Evolutionary conservation across 169 alveolate species (phyloP), one percentile per base, ranked within the genome.

Genomic region (Plasmodium billcollinsi): DNA sequence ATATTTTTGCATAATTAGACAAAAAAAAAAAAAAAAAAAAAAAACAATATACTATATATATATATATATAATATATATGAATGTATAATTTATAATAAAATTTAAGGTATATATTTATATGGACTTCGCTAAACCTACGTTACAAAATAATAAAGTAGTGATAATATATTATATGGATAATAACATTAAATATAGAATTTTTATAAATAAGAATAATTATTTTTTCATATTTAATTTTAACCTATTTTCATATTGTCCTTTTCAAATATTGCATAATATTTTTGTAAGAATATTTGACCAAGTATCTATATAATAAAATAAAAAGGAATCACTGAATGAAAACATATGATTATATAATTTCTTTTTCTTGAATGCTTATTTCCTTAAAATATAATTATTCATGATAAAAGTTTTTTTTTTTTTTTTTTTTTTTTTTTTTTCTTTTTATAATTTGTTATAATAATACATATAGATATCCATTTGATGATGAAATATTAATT

Each of bases 211-310:
- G 45, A 0, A 33, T 5, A 2, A 5, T 6, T 33, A 33, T 5
- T 5, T 2, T 33, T 33, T 33, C 9, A 33, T 33, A 33, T 33
- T 33, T 33, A 33, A 33, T 33, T 33, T 33, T 56, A 56, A 80
- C 90, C 90, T 39, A 80, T 80, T 62, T 29, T 66, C 90, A 80
- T 80, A 52, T 80, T 80, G 33, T 80, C 90, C 73, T 80, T 80
- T 80, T 67, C 90, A 69, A 80, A 80, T 66, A 80, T 80, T 80
- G 90, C 90, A 39, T 80, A 80, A 69, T 80, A 80, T 72, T 80
- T 80, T 67, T 80, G 91, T 62, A 83, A 83, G 59, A 83, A 83
- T 83, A 83, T 58, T 83, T 83, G 91, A 3, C 91, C 91, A 67
- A 83, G 91, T 69, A 83, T 69, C 91, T 83, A 61, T 11, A 83